Percentiles rank a stretch among this genome's conserved stretches.
Conservation (phyloP, 129 eudicot genomes). For the Flaveria linearis region DNA sequence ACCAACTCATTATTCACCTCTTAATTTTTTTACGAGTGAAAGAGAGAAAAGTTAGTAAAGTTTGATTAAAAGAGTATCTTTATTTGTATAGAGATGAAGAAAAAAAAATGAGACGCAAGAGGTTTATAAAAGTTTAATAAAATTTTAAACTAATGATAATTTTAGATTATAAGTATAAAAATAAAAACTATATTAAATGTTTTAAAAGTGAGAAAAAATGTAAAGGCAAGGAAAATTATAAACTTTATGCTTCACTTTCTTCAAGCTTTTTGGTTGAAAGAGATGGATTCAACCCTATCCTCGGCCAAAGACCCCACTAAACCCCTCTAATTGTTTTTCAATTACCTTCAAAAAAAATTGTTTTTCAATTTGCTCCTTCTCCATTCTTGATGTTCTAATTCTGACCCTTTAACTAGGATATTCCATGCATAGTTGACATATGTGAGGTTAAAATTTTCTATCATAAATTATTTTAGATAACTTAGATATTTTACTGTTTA, state of each 20-base stretch:
- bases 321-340: conserved; percentile 19
- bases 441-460: not conserved
- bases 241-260: conserved; percentile 37
- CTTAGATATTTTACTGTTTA: too few species aligned
- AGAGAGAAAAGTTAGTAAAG: too few species aligned
- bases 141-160: too few species aligned
- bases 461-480: not conserved
- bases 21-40: too few species aligned
- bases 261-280: conserved; percentile 42
- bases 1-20: too few species aligned
- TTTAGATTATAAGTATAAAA: too few species aligned
- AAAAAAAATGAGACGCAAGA: too few species aligned
- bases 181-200: too few species aligned
- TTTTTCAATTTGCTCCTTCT: conserved; percentile 28
- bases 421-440: conserved; percentile 27
- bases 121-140: too few species aligned
- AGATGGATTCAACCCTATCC: conserved; percentile 38
- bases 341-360: too few species aligned
- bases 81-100: too few species aligned
- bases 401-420: conserved; percentile 21
- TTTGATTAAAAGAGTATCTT: too few species aligned
- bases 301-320: conserved; percentile 28
- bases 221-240: not conserved
- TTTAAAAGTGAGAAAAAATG: not conserved
- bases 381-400: conserved; percentile 5